Evolutionary conservation across 306 rosid genomes (phyloP), one percentile per base, ranked within the genome.

Genomic region (Potentilla sterilis): DNA sequence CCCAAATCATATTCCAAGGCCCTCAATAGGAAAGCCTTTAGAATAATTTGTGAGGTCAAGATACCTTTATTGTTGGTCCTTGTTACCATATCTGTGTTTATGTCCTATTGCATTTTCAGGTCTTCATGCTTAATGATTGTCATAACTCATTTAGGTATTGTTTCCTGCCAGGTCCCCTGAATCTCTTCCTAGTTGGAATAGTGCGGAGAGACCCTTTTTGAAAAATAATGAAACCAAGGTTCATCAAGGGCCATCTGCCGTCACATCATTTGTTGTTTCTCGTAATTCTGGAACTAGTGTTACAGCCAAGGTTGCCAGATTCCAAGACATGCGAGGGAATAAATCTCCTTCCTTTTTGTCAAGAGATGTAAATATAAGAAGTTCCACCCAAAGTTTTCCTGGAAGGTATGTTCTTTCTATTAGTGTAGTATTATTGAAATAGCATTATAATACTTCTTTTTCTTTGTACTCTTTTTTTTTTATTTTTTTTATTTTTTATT

Each of bases 251-350:
- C 83, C 84, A 65, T 40, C 86, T 80, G 46, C 81, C 6, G 73
- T 66, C 59, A 77, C 87, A 18, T 78, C 91, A 64, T 52, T 78
- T 75, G 79, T 83, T 72, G 84, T 85, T 72, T 82, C 87, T 9
- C 87, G 16, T 41, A 86, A 81, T 83, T 82, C 88, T 42, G 73
- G 48, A 2, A 38, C 64, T 63, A 84, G 87, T 52, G 52, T 83
- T 74, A 78, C 88, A 49, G 86, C 81, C 79, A 83, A 81, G 83
- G 80, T 81, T 84, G 76, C 89, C 72, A 67, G 87, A 75, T 73
- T 71, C 76, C 93, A 83, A 3, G 76, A 79, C 54, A 83, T 75
- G 9, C 81, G 81, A 76, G 77, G 82, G 76, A 75, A 47, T 77
- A 78, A 81, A 54, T 78, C 85, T 18, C 87, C 89, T 82, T 80